Percentiles rank a stretch among this genome's conserved stretches.
These are phyloP conservation scores for Yueomyces sinensis DNA, from an alignment of 805 yeast species.

Conservation along the genomic window DNA sequence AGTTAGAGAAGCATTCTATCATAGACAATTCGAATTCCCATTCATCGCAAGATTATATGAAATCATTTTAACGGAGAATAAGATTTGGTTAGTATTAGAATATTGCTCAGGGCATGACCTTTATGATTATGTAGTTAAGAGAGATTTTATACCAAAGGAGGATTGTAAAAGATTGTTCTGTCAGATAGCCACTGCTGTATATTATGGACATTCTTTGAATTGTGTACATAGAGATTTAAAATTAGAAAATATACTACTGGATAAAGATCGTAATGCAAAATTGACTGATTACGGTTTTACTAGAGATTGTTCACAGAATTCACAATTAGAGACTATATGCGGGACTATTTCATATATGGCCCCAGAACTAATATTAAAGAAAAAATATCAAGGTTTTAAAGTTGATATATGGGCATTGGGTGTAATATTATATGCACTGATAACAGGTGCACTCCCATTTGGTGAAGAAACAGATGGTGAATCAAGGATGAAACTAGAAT, in stretches of 20 bases:
- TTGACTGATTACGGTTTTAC: slow-evolving; percentile 92
- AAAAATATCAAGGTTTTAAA: slow-evolving; percentile 65
- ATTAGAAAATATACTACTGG: slow-evolving; percentile 62
- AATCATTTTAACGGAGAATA: slow-evolving; percentile 64
- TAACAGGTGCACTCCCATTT: slow-evolving; percentile 84
- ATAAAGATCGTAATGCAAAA: slow-evolving; percentile 47
- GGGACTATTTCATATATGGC: slow-evolving; percentile 97
- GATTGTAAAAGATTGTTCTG: slow-evolving; percentile 44
- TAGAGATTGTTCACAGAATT: slow-evolving; percentile 49
- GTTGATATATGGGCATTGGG: slow-evolving; percentile 92
- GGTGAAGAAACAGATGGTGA: slow-evolving; percentile 77
- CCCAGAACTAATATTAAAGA: slow-evolving; percentile 69
- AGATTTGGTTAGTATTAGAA: slow-evolving; percentile 80
- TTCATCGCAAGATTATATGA: slow-evolving; percentile 79
- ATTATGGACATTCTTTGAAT: slow-evolving; percentile 62
- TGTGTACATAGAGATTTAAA: slow-evolving; percentile 79
- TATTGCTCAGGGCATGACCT: slow-evolving; percentile 76
- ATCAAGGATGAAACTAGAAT: slow-evolving; percentile 41
- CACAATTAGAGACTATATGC: slow-evolving; percentile 66
- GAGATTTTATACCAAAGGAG: slow-evolving; percentile 35
- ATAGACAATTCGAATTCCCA: slow-evolving; percentile 71
- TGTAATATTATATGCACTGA: slow-evolving; percentile 69
- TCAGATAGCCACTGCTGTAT: slow-evolving; percentile 46
- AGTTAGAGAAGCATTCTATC: slow-evolving; percentile 82
- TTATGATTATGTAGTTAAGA: slow-evolving; percentile 46